Evolutionary conservation across 148 eudicot genomes (phyloP).

Genomic region (Beta vulgaris): DNA sequence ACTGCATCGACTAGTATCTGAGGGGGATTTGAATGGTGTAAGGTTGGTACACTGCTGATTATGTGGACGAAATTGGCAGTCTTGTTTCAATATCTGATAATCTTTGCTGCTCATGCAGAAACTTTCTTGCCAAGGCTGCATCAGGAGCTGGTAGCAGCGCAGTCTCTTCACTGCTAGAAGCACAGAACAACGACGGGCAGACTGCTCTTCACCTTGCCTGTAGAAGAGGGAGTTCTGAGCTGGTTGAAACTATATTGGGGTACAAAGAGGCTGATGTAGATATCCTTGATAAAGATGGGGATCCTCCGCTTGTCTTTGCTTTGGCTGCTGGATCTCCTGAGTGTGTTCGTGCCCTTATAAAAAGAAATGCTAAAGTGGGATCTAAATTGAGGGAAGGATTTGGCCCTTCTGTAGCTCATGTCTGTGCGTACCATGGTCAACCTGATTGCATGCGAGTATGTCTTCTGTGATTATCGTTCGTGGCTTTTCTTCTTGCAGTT

Average conservation of each 20-base stretch:
- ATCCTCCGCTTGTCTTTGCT: constrained; percentile 95
- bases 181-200: constrained; percentile 88
- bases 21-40: constrained; percentile 75
- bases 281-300: constrained; percentile 90
- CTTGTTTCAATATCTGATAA: constrained; percentile 18
- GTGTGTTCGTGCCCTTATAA: constrained; percentile 86
- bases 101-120: constrained; percentile 40
- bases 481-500: constrained; percentile 2
- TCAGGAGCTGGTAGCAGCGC: constrained; percentile 47
- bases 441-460: constrained; percentile 96
- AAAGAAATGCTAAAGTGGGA: constrained; percentile 67
- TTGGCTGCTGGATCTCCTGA: constrained; percentile 97
- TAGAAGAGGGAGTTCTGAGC: constrained; percentile 84
- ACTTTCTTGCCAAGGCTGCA: constrained; percentile 65
- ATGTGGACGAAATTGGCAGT: background rate
- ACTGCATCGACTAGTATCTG: constrained; percentile 71
- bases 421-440: constrained; percentile 96
- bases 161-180: constrained; percentile 60
- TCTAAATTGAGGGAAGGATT: constrained; percentile 82
- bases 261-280: constrained; percentile 81
- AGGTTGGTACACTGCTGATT: constrained; percentile 48
- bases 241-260: constrained; percentile 77
- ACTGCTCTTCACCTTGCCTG: constrained; percentile 97
- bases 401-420: constrained; percentile 95
- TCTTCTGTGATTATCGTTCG: constrained; percentile 13